Percentiles rank a stretch among this genome's conserved stretches.
phyloP scores from a whole-genome alignment of 2,329 filamentous ascomycete species.

The Botryotinia narcissicola region DNA sequence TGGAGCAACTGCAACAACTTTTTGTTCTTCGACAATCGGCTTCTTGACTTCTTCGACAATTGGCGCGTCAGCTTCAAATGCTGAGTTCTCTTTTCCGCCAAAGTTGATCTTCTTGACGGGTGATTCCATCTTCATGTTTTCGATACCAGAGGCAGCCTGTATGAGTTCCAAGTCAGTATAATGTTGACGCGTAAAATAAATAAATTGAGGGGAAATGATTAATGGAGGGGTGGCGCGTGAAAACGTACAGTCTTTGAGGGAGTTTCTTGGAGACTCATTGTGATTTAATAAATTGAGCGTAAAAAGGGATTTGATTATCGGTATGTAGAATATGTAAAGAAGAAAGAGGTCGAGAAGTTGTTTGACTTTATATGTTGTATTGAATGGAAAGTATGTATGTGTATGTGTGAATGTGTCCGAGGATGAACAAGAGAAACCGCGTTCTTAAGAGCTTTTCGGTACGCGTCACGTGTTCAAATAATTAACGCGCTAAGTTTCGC shows the following conservation, averaged over 20 bases:
- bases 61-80: slow-evolving; percentile 50
- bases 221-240: slow-evolving; percentile 37
- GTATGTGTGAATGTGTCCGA: neutral
- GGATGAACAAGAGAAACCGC: slow-evolving; percentile 9
- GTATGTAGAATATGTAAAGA: slow-evolving; percentile 26
- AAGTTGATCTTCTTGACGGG: slow-evolving; percentile 90
- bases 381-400: neutral
- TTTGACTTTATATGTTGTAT: slow-evolving; percentile 3
- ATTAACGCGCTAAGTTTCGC: slow-evolving; percentile 18
- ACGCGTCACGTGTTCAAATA: slow-evolving; percentile 12
- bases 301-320: slow-evolving; percentile 18
- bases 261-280: slow-evolving; percentile 74
- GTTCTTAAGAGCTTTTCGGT: slow-evolving; percentile 15
- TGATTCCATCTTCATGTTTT: slow-evolving; percentile 89
- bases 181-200: slow-evolving; percentile 21
- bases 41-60: slow-evolving; percentile 56
- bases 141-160: slow-evolving; percentile 82
- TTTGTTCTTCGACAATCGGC: slow-evolving; percentile 49
- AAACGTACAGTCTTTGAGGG: slow-evolving; percentile 67
- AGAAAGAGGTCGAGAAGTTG: slow-evolving; percentile 22
- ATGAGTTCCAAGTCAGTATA: slow-evolving; percentile 33
- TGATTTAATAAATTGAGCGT: slow-evolving; percentile 27
- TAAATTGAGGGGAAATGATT: slow-evolving; percentile 35
- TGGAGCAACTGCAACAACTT: slow-evolving; percentile 45
- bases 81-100: slow-evolving; percentile 79